Evolutionary conservation across 805 yeast genomes (phyloP), one percentile per base, ranked within the genome.

Genomic region (Barnettozyma sp.): DNA sequence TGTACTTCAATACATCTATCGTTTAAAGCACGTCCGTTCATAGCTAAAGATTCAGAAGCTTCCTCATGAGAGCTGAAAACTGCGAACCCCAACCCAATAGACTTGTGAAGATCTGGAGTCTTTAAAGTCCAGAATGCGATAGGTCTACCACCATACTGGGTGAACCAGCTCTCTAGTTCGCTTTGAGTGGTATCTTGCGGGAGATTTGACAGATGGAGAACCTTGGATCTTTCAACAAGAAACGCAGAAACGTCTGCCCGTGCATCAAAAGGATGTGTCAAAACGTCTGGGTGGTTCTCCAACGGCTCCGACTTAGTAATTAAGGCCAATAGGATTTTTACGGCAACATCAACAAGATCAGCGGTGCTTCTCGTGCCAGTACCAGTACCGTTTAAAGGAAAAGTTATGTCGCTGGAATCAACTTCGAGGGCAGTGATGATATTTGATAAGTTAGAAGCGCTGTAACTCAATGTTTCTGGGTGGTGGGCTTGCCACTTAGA

Each of bases 101-200:
- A 65, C 46, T 66, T 70, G 37, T 64, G 65, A 38, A 65, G 68
- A 33, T 70, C 78, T 18, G 77, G 70, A n/a, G 74, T 70, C 50
- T 78, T 78, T 34, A 87, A 66, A 1, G 92, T 78, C 95, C 96
- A 86, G 55, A 86, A 84, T 10, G 94, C 92, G 34, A 83, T 70
- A 2, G 95, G 94, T 34, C 88, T 69, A 2, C 85, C 82, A 3
- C 94, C 94, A 55, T 73, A 80, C 54, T 83, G 92, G 4, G 86
- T 76, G 55, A 86, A 87, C 95, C 96, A 88, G 22, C 81, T 69
- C 62, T 87, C 96, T 32, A 87, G 65, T 59, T 88, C 96, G 34
- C 86, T 71, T 58, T 88, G 96, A 1, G 95, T 88, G 6, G 90
- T 83, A 50, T 87, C 96, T 18, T 66, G 66, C 3, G 95, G 88